Evolutionary conservation across 352 stramenopile genomes (phyloP).

Genomic region (Globisporangium irregulare): DNA sequence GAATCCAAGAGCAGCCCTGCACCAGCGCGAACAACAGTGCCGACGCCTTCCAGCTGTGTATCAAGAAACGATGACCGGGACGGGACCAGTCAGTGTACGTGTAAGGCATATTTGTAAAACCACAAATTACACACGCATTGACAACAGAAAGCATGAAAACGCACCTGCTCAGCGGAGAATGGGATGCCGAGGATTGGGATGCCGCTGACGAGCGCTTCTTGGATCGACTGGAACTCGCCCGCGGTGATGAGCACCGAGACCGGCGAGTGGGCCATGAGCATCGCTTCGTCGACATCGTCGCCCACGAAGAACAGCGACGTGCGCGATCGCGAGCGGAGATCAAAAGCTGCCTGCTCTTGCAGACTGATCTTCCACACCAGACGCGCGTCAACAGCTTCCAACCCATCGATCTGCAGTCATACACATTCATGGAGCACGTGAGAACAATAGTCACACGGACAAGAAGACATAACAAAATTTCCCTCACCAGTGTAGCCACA

Average conservation of each 20-base stretch:
- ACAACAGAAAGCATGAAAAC: background rate
- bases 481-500: slow-evolving; percentile 42
- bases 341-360: slow-evolving; percentile 55
- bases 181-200: slow-evolving; percentile 70
- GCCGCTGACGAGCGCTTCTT: slow-evolving; percentile 57
- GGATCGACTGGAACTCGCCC: slow-evolving; percentile 54
- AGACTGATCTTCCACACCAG: slow-evolving; percentile 62
- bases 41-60: slow-evolving; percentile 55
- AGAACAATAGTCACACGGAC: too few species aligned
- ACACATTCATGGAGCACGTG: background rate
- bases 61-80: background rate
- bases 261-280: slow-evolving; percentile 33
- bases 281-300: slow-evolving; percentile 40
- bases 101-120: background rate
- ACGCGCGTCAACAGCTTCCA: slow-evolving; percentile 49
- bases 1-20: slow-evolving; percentile 42
- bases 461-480: background rate
- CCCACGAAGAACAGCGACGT: slow-evolving; percentile 55
- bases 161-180: slow-evolving; percentile 67
- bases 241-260: slow-evolving; percentile 57
- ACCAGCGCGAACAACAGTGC: slow-evolving; percentile 52
- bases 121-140: background rate
- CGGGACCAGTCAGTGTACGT: background rate
- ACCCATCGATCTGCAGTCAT: slow-evolving; percentile 38
- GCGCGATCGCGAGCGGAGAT: slow-evolving; percentile 40